Percentiles rank a stretch among this genome's conserved stretches.
These are phyloP conservation scores for Thymus mandschuricus DNA, from an alignment of 257 asterid genomes.

Conservation along the genomic window DNA sequence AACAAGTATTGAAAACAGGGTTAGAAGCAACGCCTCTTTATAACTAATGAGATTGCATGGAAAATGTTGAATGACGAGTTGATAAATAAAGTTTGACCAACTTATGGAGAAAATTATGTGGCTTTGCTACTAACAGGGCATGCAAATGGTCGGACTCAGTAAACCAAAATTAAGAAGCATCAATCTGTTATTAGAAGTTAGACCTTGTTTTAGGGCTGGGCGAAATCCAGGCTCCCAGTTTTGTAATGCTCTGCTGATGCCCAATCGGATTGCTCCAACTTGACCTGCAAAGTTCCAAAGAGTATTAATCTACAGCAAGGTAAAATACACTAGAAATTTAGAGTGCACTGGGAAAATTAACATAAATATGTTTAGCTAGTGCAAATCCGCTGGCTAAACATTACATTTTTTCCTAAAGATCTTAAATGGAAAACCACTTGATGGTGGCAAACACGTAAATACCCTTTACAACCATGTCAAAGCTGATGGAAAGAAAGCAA, in stretches of 20 bases:
- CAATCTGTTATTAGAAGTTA: no score
- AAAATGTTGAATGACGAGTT: not conserved
- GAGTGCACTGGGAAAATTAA: not conserved
- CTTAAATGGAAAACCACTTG: no score
- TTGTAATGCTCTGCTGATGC: constrained; percentile 92
- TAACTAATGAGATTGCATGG: constrained; percentile 7
- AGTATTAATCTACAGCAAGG: not conserved
- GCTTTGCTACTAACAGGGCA: no score
- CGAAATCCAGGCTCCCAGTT: constrained; percentile 95
- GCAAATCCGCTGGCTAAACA: not conserved
- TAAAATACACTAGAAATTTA: not conserved
- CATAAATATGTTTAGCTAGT: not conserved
- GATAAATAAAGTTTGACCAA: no score
- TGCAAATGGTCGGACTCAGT: no score
- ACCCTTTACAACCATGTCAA: no score
- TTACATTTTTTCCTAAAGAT: not conserved
- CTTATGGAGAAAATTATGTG: no score
- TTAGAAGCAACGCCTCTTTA: constrained; percentile 1
- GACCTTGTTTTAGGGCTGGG: constrained; percentile 84
- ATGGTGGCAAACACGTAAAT: no score
- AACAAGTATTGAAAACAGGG: constrained; percentile 17
- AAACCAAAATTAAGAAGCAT: not conserved
- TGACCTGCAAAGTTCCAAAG: constrained; percentile 65
- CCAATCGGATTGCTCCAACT: constrained; percentile 93
- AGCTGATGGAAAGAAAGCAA: no score